Base-by-base conservation (phyloP, 805 yeast species). In the Candida parachauliodes region DNA sequence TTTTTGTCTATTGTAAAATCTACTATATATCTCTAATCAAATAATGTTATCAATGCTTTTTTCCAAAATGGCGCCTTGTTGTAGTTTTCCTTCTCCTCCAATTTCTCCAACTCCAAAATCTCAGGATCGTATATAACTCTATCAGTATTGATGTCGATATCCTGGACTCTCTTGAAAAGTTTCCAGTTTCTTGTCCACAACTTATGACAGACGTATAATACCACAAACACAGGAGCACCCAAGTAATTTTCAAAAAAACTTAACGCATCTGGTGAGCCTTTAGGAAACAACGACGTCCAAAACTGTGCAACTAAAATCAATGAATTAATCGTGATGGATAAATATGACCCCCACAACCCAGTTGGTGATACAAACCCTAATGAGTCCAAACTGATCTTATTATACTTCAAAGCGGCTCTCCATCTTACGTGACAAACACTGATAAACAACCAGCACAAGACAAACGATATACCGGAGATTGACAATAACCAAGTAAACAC, bases 261-360 rank as follows among this genome's bases (percentile, higher is more conserved):
- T 8, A 43, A 34, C 8, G 54, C 64, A 35, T 52, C 42, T 9
- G 62, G 59, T 22, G 42, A 47, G 15, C 57, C 52, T 28, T 41
- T 40, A 6, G 73, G 73, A 53, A 46, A 67, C 41, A 67, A 59
- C 5, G 72, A 68, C 25, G 65, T 64, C 70, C 70, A 67, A 49
- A 67, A 67, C 47, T 66, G 72, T 21, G 66, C 69, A 34, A 65
- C 48, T 44, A 67, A 52, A 37, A 67, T 60, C 37, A 66, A 54
- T 9, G 45, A 27, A 44, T 60, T 60, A 43, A 57, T 52, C 4
- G 48, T 36, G 31, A 62, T 47, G 8, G 67, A 63, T 20, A 60
- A 59, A 39, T 49, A 52, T 4, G 72, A 65, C 5, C 72, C 72
- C 48, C 54, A 49, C 11, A 60, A 52, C 16, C 72, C 72, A 6